Evolutionary conservation across 768 basidiomycete species (phyloP), one percentile per base, ranked within the genome.

Genomic region (Podaxis mareebaensis): DNA sequence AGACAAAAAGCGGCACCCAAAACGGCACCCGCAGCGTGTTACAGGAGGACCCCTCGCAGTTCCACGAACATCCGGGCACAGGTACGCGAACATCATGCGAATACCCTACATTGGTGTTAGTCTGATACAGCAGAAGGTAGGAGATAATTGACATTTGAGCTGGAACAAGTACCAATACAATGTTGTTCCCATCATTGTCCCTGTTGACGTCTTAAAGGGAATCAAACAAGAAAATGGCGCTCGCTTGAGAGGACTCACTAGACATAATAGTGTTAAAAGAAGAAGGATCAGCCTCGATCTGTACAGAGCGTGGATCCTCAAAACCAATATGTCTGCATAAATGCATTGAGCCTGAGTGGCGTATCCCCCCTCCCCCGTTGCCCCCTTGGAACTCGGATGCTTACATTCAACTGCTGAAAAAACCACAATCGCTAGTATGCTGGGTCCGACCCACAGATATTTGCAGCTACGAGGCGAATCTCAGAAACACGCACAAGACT

Each of bases 381-480:
- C 20, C 6, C 33, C 8, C 33, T 26, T 17, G 11, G 22, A 24
- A 56, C 3, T n/a, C 20, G n/a, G 22, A 5, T 10, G 10, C 53
- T 46, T 36, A 61, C 60, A 61, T 61, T 61, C 60, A 26, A 61
- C 55, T 36, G 20, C 17, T 30, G 40, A 26, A 38, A 54, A 61
- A 4, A 55, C 60, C 7, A 61, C 28, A 33, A 61, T 61, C 10
- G 30, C 60, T 4, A 54, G 33, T 24, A 61, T 15, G 26, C 40
- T 20, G 12, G 60, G 53, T 13, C 20, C 53, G 36, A 54, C 22
- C n/a, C 36, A 61, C 12, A 61, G 30, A 20, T 13, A 33, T 38
- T 39, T 61, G n/a, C 60, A 61, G 12, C 60, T 61, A 36, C 13
- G n/a, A 22, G 51, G 28, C 6, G 28, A 22, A 48, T 48, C 13